Evolutionary conservation across 2,329 filamentous ascomycete genomes (phyloP).

Genomic region (Pseudocercospora eumusae): DNA sequence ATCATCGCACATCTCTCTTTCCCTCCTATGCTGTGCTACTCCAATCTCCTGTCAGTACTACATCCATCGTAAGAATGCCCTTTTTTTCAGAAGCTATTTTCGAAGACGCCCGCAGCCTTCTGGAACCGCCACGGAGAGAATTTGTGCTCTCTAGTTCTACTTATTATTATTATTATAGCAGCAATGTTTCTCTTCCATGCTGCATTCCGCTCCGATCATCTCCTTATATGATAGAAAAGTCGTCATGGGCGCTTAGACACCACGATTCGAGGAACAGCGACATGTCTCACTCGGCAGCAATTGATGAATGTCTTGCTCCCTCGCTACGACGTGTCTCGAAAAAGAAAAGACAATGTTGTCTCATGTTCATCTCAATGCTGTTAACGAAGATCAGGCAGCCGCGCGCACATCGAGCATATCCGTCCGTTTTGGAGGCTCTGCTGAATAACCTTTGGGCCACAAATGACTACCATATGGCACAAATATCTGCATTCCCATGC

Average conservation of each 20-base stretch:
- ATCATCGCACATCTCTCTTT: conserved; percentile 12
- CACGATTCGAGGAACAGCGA: neutral
- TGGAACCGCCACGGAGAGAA: neutral
- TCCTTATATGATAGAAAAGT: conserved; percentile 2
- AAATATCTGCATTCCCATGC: neutral
- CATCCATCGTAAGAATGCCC: too few species aligned
- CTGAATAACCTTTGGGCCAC: too few species aligned
- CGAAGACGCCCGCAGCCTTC: too few species aligned
- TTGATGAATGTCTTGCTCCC: neutral
- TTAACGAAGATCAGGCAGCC: neutral
- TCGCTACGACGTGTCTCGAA: neutral
- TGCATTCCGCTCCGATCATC: neutral
- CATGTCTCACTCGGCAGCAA: conserved; percentile 7
- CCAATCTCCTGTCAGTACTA: conserved; percentile 9
- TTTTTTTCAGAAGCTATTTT: too few species aligned
- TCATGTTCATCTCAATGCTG: neutral
- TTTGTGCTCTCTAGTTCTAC: neutral
- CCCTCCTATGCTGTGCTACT: conserved; percentile 20
- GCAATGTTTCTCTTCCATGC: neutral
- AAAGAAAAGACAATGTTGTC: neutral
- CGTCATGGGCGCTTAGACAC: neutral
- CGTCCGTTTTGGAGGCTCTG: too few species aligned
- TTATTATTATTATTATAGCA: too few species aligned
- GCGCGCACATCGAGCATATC: neutral
- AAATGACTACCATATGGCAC: too few species aligned